Evolutionary conservation across 2,329 filamentous ascomycete species (phyloP).

Genomic region (Nemania serpens): DNA sequence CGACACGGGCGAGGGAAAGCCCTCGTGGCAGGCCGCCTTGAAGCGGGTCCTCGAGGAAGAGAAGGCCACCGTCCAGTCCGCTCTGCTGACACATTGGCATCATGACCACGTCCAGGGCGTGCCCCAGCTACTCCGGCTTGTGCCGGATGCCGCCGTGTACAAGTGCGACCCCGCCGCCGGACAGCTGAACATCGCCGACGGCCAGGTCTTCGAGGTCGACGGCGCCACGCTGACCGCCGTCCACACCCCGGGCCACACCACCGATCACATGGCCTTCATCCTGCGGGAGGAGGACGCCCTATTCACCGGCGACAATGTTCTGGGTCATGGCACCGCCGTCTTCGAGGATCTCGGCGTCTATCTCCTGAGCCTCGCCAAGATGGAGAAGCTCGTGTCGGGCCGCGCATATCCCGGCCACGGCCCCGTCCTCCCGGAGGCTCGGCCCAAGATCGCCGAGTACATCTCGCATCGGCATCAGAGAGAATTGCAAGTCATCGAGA

Average conservation of each 20-base stretch:
- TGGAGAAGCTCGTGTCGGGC: conserved; percentile 68
- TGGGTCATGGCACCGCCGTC: conserved; percentile 84
- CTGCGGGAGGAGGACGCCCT: conserved; percentile 79
- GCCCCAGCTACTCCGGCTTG: conserved; percentile 66
- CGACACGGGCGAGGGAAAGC: conserved; percentile 84
- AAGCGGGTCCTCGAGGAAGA: conserved; percentile 68
- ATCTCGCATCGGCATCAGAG: conserved; percentile 79
- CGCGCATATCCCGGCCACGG: conserved; percentile 89
- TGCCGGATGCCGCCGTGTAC: conserved; percentile 66
- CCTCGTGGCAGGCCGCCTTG: conserved; percentile 72
- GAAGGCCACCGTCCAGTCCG: conserved; percentile 67
- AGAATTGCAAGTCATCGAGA: conserved; percentile 75
- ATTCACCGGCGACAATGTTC: conserved; percentile 87
- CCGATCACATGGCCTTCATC: conserved; percentile 80
- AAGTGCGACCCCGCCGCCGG: conserved; percentile 63
- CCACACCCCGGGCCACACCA: conserved; percentile 70
- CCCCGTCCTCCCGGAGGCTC: conserved; percentile 73
- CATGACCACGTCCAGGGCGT: conserved; percentile 83
- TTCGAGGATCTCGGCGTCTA: conserved; percentile 79
- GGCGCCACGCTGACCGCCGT: conserved; percentile 44
- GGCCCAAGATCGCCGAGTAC: conserved; percentile 76
- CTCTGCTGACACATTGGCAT: conserved; percentile 92
- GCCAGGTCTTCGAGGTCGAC: conserved; percentile 57
- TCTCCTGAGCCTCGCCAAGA: conserved; percentile 68
- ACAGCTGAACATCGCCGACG: conserved; percentile 60